phyloP scores from a whole-genome alignment of 1,139 yeast species.

The Protomyces lactucae-debilis region DNA sequence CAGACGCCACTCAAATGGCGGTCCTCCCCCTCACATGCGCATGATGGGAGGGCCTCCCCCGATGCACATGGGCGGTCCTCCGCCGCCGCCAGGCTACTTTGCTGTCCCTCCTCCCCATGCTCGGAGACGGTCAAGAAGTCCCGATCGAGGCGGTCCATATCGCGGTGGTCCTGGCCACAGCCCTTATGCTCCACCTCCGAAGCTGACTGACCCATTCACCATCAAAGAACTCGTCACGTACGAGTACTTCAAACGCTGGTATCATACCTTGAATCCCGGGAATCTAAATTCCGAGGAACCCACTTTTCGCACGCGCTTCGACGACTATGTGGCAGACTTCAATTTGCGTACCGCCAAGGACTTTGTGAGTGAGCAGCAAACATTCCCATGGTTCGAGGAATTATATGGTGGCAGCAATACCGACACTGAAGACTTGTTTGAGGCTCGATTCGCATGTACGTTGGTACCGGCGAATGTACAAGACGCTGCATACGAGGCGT shows the following conservation, averaged over 20 bases:
- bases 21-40: neutral
- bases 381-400: conserved; percentile 33
- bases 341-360: conserved; percentile 33
- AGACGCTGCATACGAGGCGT: neutral
- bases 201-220: conserved; percentile 27
- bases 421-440: conserved; percentile 15
- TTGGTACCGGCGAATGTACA: neutral
- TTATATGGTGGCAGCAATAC: conserved; percentile 28
- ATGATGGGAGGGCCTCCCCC: neutral
- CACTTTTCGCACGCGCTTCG: conserved; percentile 25
- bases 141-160: neutral
- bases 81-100: neutral
- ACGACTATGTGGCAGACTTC: conserved; percentile 31
- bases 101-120: neutral
- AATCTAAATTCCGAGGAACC: conserved; percentile 4
- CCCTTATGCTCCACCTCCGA: neutral
- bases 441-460: conserved; percentile 19
- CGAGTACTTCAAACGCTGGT: conserved; percentile 28
- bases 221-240: conserved; percentile 24
- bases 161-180: neutral
- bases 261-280: conserved; percentile 24
- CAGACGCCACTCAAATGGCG: neutral
- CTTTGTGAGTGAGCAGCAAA: conserved; percentile 31
- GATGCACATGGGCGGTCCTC: neutral
- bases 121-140: neutral